Base-by-base conservation (phyloP, 164 flowering plant species). In the Vitis cinerea region DNA sequence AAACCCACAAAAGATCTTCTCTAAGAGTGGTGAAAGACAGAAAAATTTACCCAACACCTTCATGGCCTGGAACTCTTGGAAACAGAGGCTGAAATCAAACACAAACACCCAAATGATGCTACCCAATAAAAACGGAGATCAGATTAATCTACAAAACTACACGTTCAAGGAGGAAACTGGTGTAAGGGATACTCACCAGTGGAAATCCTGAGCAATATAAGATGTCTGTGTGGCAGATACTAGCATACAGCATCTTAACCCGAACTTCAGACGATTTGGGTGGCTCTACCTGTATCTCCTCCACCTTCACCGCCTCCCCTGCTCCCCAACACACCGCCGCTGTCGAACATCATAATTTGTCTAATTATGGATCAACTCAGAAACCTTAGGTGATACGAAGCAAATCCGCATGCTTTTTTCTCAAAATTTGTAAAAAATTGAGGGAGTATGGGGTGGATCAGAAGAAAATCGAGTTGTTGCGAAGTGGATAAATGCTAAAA, bases 11-110 rank as follows among this genome's bases (percentile, higher is more conserved):
- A 2, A 37, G 44, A 37, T 37, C 7, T 37, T 37, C 4, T 37
- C 44, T 3, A 37, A 37, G 27, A 23, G 27, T 23, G 27, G 27
- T 23, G 27, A 23, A 37, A 37, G 44, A 0, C 4, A 6, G 44
- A 37, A 37, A 37, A 1, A 6, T 53, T 57, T 73, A 85, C 88
- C 88, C 86, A 51, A 81, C 88, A 10, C 86, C 88, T 85, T 83
- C 86, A 64, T 85, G 88, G 14, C 88, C 88, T 7, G 75, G 65
- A 58, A 78, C 83, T 65, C 82, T 65, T 8, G 88, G 88, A 51
- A 76, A 85, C 23, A 82, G 47, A 30, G 81, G 74, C 86, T 83
- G 85, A 3, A 67, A 64, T 29, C 30, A 9, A 9, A 19, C 12
- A 30, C 5, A 9, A 50, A 44, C 9, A n/a, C 2, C 4, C 13